Conservation (phyloP, 371 early-diverging fungal species). For the Mucor saturninus region DNA sequence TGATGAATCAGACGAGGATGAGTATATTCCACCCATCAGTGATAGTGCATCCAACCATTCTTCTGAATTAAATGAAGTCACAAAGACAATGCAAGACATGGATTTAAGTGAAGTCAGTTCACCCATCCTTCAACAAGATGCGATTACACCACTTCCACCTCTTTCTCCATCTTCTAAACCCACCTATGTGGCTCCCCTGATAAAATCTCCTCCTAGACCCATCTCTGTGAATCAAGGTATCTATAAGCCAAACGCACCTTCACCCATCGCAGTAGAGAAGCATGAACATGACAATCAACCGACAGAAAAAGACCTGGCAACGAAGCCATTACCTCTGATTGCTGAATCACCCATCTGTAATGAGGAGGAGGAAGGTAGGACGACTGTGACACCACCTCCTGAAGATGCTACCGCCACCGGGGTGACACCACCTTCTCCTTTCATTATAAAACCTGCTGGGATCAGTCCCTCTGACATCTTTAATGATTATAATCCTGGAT, state of each 20-base stretch:
- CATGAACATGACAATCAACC: neutral
- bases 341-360: neutral
- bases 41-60: constrained; percentile 7
- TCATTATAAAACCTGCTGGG: neutral
- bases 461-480: constrained; percentile 2
- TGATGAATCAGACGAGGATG: neutral
- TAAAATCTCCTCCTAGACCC: neutral
- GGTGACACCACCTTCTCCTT: neutral
- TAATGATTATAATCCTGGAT: constrained; percentile 3
- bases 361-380: too few relatives aligned
- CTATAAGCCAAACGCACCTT: neutral
- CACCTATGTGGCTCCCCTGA: neutral
- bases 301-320: too few relatives aligned
- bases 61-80: constrained; percentile 16
- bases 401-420: neutral
- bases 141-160: neutral
- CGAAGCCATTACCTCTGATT: neutral
- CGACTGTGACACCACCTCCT: neutral
- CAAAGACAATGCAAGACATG: constrained; percentile 22
- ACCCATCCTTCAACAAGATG: neutral
- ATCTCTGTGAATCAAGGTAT: neutral
- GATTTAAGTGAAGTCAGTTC: constrained; percentile 6
- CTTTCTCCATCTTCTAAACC: neutral
- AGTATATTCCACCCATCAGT: neutral
- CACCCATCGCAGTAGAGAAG: neutral